Conservation (phyloP, 1,139 yeast species). For the Neolecta irregularis region DNA sequence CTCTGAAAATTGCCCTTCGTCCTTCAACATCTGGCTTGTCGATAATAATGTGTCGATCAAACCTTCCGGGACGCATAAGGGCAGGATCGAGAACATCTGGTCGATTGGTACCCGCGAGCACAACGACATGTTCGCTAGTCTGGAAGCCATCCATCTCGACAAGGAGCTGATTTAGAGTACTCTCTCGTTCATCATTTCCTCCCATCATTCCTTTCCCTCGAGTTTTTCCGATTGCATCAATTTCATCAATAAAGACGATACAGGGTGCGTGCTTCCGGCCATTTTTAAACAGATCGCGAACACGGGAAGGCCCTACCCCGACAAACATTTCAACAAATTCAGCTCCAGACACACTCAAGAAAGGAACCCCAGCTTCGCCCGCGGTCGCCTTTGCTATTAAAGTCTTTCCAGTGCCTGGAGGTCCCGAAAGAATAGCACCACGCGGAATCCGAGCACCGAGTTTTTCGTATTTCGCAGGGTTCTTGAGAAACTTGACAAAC, state of each 20-base stretch:
- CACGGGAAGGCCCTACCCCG: constrained; percentile 97
- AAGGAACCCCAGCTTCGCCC: constrained; percentile 97
- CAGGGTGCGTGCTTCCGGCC: constrained; percentile 91
- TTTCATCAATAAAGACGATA: constrained; percentile 89
- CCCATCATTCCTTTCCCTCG: constrained; percentile 69
- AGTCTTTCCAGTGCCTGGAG: constrained; percentile 99
- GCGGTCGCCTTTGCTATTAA: constrained; percentile 96
- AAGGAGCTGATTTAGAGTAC: constrained; percentile 81
- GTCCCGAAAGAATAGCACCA: constrained; percentile 93
- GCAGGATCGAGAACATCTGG: constrained; percentile 89
- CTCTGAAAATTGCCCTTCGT: constrained; percentile 77
- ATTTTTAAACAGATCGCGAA: constrained; percentile 79
- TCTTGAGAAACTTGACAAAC: constrained; percentile 79
- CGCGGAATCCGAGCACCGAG: constrained; percentile 95
- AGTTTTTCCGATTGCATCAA: constrained; percentile 94
- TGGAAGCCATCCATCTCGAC: constrained; percentile 98
- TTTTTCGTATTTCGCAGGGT: constrained; percentile 76
- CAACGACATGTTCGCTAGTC: constrained; percentile 82
- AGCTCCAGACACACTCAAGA: constrained; percentile 89
- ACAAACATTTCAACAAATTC: constrained; percentile 98
- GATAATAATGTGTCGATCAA: constrained; percentile 81
- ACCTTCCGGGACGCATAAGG: constrained; percentile 89
- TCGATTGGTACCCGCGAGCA: constrained; percentile 91
- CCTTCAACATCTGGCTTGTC: constrained; percentile 91
- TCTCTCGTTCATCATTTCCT: constrained; percentile 81